A percentile compares a stretch with the other conserved stretches of the same genome.
Conservation (phyloP, 2,329 filamentous ascomycete species). For the Chrysoporthe cubensis region DNA sequence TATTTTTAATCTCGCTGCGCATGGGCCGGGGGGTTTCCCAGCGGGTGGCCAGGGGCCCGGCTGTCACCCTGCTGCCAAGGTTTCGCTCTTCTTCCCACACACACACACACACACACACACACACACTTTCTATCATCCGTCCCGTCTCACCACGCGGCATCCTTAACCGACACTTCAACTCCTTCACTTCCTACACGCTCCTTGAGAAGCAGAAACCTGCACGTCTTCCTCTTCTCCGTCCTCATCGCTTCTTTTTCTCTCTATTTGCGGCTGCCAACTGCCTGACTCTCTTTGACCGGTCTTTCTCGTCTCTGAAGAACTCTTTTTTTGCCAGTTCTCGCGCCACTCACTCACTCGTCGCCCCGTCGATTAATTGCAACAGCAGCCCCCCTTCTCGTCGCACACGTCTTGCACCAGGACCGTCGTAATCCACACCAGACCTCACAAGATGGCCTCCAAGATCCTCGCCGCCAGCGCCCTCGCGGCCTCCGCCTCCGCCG, state of each 20-base stretch:
- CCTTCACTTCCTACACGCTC: not conserved
- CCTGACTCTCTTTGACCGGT: not conserved
- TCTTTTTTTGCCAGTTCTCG: not conserved
- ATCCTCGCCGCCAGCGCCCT: constrained; percentile 19
- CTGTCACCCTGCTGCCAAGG: constrained; percentile 9
- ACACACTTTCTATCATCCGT: not conserved
- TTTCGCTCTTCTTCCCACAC: not conserved
- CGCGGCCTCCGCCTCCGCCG: constrained; percentile 20
- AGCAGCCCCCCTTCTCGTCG: not conserved
- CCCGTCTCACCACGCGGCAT: not conserved
- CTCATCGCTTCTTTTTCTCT: not conserved
- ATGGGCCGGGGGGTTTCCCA: not conserved
- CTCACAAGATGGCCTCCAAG: constrained; percentile 22
- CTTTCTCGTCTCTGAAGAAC: not conserved
- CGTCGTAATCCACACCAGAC: not conserved
- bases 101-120: not conserved
- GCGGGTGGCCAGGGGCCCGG: not conserved
- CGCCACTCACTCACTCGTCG: not conserved
- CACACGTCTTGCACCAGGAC: not conserved
- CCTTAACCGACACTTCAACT: not conserved
- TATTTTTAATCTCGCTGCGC: constrained; percentile 19
- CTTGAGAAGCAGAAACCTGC: not conserved
- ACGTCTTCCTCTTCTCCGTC: not conserved
- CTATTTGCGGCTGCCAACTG: not conserved
- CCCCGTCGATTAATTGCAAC: not conserved